A percentile compares a stretch with the other conserved stretches of the same genome.
Conservation (phyloP, 2,329 filamentous ascomycete species). For the Delphinella strobiligena region DNA sequence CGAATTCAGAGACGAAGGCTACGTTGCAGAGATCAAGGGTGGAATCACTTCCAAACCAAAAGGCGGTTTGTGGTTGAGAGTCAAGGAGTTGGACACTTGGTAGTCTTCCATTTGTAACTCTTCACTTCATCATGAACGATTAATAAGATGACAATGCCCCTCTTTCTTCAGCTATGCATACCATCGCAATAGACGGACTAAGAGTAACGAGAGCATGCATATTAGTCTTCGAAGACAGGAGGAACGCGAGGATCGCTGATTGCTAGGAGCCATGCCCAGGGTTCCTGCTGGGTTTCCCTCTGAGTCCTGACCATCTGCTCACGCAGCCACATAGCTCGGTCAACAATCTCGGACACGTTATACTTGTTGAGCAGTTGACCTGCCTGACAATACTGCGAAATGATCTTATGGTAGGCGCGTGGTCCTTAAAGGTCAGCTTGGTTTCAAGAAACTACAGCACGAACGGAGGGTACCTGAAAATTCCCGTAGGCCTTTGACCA, state of each 20-base stretch:
- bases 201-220: no score
- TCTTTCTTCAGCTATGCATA: no score
- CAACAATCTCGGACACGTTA: constrained; percentile 22
- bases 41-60: constrained; percentile 62
- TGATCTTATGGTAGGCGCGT: constrained; percentile 16
- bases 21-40: constrained; percentile 53
- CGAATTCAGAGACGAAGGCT: constrained; percentile 49
- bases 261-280: constrained; percentile 15
- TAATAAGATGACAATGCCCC: no score
- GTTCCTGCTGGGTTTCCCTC: constrained; percentile 6
- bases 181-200: no score
- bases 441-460: not conserved
- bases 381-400: constrained; percentile 14
- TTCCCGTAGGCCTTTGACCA: constrained; percentile 12
- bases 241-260: constrained; percentile 15
- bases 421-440: not conserved
- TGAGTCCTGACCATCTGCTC: constrained; percentile 7
- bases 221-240: not conserved
- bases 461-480: constrained; percentile 11
- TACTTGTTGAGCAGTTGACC: constrained; percentile 13
- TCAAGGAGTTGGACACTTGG: constrained; percentile 58
- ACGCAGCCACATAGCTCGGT: constrained; percentile 15
- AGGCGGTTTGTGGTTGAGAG: constrained; percentile 57
- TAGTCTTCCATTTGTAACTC: no score
- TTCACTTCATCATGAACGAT: no score